Evolutionary conservation across 768 basidiomycete genomes (phyloP).

Genomic region (Hirschioporus abietinus): DNA sequence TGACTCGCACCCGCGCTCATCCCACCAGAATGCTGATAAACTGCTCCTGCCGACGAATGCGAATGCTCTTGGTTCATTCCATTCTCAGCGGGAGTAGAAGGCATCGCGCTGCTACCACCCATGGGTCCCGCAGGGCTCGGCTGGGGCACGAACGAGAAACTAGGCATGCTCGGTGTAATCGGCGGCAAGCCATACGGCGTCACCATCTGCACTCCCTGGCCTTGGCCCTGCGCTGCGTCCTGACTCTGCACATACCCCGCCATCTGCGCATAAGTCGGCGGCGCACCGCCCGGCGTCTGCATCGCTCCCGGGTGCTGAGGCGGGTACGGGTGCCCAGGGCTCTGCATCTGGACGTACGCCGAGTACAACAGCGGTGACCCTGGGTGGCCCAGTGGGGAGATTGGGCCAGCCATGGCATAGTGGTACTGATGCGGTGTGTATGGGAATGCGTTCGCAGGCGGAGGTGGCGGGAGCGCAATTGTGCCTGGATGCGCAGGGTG

Average conservation of each 20-base stretch:
- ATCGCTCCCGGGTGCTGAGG: conserved; percentile 15
- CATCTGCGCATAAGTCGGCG: conserved; percentile 37
- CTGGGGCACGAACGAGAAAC: conserved; percentile 77
- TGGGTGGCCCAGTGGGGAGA: conserved; percentile 9
- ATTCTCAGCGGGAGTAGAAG: conserved; percentile 11
- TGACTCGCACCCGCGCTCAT: too few species aligned
- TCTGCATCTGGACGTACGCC: conserved; percentile 26
- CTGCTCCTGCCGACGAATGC: too few species aligned
- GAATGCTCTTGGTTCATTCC: background rate
- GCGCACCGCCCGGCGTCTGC: conserved; percentile 26
- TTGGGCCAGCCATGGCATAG: background rate
- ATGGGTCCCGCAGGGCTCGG: conserved; percentile 24
- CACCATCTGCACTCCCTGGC: conserved; percentile 29
- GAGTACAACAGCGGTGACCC: conserved; percentile 22
- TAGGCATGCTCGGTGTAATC: conserved; percentile 97
- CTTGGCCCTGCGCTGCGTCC: conserved; percentile 22
- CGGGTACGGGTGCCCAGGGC: conserved; percentile 23
- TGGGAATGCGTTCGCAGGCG: conserved; percentile 33
- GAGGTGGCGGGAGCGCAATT: conserved; percentile 62
- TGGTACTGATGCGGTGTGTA: background rate
- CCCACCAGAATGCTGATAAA: too few species aligned
- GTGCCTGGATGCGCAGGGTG: conserved; percentile 62
- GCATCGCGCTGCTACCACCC: conserved; percentile 25
- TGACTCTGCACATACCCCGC: conserved; percentile 23
- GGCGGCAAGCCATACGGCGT: conserved; percentile 84